Evolutionary conservation across 2,329 filamentous ascomycete genomes (phyloP).

Genomic region (Penicillium sp.): DNA sequence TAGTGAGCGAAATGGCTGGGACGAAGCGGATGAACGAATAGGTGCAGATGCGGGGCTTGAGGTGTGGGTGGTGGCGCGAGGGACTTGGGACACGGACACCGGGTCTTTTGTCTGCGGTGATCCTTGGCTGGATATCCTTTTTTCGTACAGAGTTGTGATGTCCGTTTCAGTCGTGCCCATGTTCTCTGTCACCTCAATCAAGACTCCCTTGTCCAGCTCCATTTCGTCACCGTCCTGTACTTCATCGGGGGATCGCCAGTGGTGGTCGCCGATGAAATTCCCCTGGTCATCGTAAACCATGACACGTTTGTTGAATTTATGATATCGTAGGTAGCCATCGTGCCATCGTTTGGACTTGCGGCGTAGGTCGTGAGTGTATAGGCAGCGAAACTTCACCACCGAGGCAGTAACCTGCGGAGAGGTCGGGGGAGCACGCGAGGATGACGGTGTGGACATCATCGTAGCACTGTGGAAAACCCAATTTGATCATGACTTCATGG

Average conservation of each 20-base stretch:
- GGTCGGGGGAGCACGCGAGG: slow-evolving; percentile 33
- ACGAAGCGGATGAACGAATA: slow-evolving; percentile 24
- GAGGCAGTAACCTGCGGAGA: slow-evolving; percentile 65
- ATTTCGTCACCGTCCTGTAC: slow-evolving; percentile 80
- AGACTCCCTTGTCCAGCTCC: slow-evolving; percentile 69
- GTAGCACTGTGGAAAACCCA: background rate
- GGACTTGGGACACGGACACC: slow-evolving; percentile 44
- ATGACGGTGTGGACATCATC: slow-evolving; percentile 26
- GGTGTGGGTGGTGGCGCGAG: slow-evolving; percentile 33
- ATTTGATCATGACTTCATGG: background rate
- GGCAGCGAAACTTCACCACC: slow-evolving; percentile 78
- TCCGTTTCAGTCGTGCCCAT: slow-evolving; percentile 75
- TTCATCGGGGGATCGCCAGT: slow-evolving; percentile 69
- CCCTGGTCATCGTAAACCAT: slow-evolving; percentile 85
- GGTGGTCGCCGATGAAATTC: slow-evolving; percentile 79
- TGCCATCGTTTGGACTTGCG: slow-evolving; percentile 92
- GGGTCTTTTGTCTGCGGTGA: slow-evolving; percentile 30
- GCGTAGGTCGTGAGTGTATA: slow-evolving; percentile 81
- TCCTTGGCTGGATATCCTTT: slow-evolving; percentile 50
- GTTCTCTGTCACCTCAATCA: slow-evolving; percentile 77
- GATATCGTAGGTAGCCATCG: slow-evolving; percentile 82
- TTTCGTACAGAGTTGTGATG: slow-evolving; percentile 70
- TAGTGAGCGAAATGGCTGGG: slow-evolving; percentile 55
- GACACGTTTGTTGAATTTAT: slow-evolving; percentile 84
- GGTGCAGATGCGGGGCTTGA: slow-evolving; percentile 8